A percentile compares a stretch with the other conserved stretches of the same genome.
These are phyloP conservation scores for Aspergillus fijiensis DNA, from an alignment of 2,329 filamentous ascomycete genomes.

Conservation along the genomic window DNA sequence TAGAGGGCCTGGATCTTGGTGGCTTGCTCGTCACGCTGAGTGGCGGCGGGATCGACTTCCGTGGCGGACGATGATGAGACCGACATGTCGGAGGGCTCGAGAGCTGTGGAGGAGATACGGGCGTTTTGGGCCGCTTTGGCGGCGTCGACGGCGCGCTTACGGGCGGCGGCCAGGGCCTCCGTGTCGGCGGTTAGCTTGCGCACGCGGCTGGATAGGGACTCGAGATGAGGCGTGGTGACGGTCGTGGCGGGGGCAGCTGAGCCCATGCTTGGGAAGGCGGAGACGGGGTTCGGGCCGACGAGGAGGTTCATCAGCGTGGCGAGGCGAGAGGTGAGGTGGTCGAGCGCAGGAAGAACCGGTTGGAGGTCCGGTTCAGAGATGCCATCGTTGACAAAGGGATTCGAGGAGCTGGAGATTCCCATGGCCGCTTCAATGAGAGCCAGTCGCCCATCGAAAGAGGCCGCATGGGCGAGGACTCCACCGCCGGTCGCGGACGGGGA, in stretches of 20 bases:
- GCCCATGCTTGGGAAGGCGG: constrained; percentile 24
- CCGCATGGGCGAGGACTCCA: constrained; percentile 70
- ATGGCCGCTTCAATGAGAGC: constrained; percentile 75
- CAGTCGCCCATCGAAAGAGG: constrained; percentile 83
- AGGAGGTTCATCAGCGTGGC: constrained; percentile 62
- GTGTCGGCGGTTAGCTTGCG: constrained; percentile 47
- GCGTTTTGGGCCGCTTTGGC: constrained; percentile 44
- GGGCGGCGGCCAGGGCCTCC: constrained; percentile 44
- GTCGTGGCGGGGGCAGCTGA: constrained; percentile 25
- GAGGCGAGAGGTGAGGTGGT: constrained; percentile 77
- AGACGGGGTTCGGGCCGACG: constrained; percentile 34
- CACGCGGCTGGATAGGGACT: constrained; percentile 45
- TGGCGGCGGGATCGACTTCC: constrained; percentile 54
- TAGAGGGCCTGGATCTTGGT: constrained; percentile 91
- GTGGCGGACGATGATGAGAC: constrained; percentile 41
- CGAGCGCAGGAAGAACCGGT: constrained; percentile 79
- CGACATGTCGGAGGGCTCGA: constrained; percentile 29
- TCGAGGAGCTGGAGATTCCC: constrained; percentile 69
- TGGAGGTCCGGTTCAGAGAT: constrained; percentile 54
- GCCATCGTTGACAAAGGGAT: constrained; percentile 50
- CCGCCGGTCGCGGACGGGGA: constrained; percentile 30
- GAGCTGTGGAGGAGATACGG: constrained; percentile 34
- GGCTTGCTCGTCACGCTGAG: constrained; percentile 62
- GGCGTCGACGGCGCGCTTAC: constrained; percentile 44
- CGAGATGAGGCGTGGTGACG: constrained; percentile 43